Evolutionary conservation across 768 basidiomycete genomes (phyloP).

Genomic region (Panellus pusillus): DNA sequence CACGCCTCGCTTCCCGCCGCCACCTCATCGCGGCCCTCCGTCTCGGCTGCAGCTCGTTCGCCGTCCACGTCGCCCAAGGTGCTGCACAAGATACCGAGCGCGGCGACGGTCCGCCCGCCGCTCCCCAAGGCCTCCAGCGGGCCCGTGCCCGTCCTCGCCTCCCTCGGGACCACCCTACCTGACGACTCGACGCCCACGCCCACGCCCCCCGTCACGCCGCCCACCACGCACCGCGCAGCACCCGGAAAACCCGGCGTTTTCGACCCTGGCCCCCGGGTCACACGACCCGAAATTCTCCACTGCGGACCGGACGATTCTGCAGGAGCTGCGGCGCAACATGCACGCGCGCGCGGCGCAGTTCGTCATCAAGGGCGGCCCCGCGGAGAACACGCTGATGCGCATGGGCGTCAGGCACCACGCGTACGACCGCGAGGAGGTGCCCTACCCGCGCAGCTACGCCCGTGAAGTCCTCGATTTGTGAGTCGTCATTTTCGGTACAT

Average conservation of each 20-base stretch:
- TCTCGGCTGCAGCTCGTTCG: conserved; percentile 10
- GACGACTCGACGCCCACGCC: conserved; percentile 5
- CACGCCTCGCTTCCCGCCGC: background rate
- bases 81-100: conserved; percentile 14
- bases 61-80: conserved; percentile 12
- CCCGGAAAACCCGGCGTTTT: too few relatives aligned
- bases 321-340: conserved; percentile 54
- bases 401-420: conserved; percentile 58
- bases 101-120: conserved; percentile 10
- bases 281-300: conserved; percentile 51
- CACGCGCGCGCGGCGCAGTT: conserved; percentile 59
- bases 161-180: conserved; percentile 3
- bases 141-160: conserved; percentile 8
- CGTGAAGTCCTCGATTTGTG: conserved; percentile 64
- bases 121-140: conserved; percentile 16
- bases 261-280: background rate
- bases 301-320: conserved; percentile 59
- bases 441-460: conserved; percentile 71
- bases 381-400: conserved; percentile 26
- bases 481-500: conserved; percentile 34
- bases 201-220: conserved; percentile 3
- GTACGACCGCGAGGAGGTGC: conserved; percentile 48
- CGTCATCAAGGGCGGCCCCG: conserved; percentile 44
- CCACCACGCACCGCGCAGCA: conserved; percentile 6
- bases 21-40: conserved; percentile 7